Evolutionary conservation across 2,329 filamentous ascomycete genomes (phyloP).

Genomic region (Ophiocordyceps camponoti-floridani): DNA sequence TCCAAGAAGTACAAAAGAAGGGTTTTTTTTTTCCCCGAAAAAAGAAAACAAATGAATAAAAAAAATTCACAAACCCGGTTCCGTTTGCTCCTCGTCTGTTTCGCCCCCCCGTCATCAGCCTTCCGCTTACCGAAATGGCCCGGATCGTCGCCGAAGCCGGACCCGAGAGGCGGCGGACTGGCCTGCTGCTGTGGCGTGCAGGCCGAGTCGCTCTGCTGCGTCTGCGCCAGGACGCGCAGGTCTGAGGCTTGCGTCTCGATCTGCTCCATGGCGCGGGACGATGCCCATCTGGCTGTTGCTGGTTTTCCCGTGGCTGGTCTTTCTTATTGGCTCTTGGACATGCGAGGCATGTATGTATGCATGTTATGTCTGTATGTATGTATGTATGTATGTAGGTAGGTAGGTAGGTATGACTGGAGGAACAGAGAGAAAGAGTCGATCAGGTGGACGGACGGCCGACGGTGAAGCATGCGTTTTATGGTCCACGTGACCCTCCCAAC

Average conservation of each 20-base stretch:
- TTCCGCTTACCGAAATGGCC: constrained; percentile 17
- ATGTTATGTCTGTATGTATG: neutral
- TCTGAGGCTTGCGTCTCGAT: constrained; percentile 36
- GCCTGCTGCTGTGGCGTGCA: constrained; percentile 6
- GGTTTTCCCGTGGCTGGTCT: neutral
- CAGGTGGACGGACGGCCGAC: neutral
- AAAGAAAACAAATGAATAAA: too few relatives aligned
- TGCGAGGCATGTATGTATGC: too few relatives aligned
- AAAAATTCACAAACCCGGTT: constrained; percentile 28
- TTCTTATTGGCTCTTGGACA: neutral
- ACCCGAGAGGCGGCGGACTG: too few relatives aligned
- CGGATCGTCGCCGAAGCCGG: constrained; percentile 28
- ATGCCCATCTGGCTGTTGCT: neutral
- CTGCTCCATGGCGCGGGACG: constrained; percentile 25
- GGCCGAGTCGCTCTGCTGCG: constrained; percentile 12
- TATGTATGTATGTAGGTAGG: neutral
- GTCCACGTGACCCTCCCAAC: neutral
- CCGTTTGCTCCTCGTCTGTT: constrained; percentile 40
- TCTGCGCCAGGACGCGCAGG: constrained; percentile 30
- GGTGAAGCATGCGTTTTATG: neutral
- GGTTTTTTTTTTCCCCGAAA: neutral
- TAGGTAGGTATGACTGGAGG: neutral
- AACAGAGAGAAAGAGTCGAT: neutral
- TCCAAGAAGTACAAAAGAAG: neutral
- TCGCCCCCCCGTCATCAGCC: constrained; percentile 24